Evolutionary conservation across 345 rosid species (phyloP), one percentile per base, ranked within the genome.

Genomic region (Atalantia buxifolia): DNA sequence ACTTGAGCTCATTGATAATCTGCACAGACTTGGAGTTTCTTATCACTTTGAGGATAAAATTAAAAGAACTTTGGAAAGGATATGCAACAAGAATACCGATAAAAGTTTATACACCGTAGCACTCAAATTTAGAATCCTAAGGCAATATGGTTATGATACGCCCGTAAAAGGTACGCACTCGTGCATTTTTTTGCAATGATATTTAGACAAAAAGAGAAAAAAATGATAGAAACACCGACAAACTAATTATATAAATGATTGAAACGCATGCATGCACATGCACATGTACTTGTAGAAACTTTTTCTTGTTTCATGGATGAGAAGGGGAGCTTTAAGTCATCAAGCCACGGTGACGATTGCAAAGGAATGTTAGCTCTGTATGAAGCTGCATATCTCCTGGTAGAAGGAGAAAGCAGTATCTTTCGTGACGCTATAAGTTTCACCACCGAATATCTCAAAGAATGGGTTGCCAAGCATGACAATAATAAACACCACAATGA

Each of bases 1-100:
- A 42, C 50, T 42, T 42, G 50, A 42, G 50, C 50, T 42, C 16
- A 3, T 42, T 42, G 50, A 42, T 42, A 42, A 42, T 42, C 16
- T 86, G 55, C 77, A 84, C 60, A 81, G 85, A 70, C 87, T 86
- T 28, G 87, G 89, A 50, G 33, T 86, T 7, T 82, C 85, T 21
- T 84, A 84, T 69, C 85, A 81, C 61, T 84, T 78, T 40, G 77
- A 77, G 61, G 48, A 57, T 12, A 83, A 83, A 56, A 83, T 77
- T 7, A 56, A 76, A 63, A 45, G 35, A 19, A 79, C 56, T 21
- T 67, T 86, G 71, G 68, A 38, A 6, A 65, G 28, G 7, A 71
- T 77, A 35, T 33, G 60, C 16, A 24, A 48, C 7, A 55, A 71
- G 28, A 60, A 66, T 18, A 56, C 22, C 5, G 16, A 24, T 9